Evolutionary conservation across 2,329 filamentous ascomycete species (phyloP).

Genomic region (Fusarium dlaminii): DNA sequence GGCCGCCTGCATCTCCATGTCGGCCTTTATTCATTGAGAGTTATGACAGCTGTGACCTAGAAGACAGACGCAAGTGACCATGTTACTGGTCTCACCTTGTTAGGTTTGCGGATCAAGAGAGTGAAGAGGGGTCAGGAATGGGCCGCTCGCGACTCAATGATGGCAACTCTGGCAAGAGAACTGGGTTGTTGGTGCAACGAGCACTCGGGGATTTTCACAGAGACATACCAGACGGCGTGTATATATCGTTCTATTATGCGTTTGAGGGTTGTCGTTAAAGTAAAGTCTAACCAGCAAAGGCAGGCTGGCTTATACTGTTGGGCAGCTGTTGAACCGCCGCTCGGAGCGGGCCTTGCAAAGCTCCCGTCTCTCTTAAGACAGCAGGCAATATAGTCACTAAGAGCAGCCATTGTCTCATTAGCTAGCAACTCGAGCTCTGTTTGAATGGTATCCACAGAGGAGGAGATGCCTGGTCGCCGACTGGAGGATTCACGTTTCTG

Average conservation of each 20-base stretch:
- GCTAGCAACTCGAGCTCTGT: conserved; percentile 7
- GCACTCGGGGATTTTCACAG: not conserved
- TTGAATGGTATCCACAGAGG: conserved; percentile 23
- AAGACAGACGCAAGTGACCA: not conserved
- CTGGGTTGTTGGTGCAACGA: not conserved
- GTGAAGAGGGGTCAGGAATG: not conserved
- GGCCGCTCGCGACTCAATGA: not conserved
- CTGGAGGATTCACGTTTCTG: conserved; percentile 1
- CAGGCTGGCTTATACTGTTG: not conserved
- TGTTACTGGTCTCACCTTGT: not conserved
- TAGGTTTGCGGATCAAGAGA: not conserved
- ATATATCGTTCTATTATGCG: not conserved
- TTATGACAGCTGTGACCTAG: not conserved
- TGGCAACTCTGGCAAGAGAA: not conserved
- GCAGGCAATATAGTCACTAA: conserved; percentile 1
- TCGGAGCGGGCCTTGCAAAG: conserved; percentile 30
- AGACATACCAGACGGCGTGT: not conserved
- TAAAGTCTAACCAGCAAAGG: not conserved
- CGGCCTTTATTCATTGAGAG: not conserved
- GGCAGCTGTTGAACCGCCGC: not conserved
- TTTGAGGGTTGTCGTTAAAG: not conserved
- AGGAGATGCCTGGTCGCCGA: not conserved
- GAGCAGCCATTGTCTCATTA: conserved; percentile 26
- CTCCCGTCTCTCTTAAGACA: conserved; percentile 6
- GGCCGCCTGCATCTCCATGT: conserved; percentile 14